phyloP scores from a whole-genome alignment of 176 grass and related monocot species.

The Rhynchospora pubera region DNA sequence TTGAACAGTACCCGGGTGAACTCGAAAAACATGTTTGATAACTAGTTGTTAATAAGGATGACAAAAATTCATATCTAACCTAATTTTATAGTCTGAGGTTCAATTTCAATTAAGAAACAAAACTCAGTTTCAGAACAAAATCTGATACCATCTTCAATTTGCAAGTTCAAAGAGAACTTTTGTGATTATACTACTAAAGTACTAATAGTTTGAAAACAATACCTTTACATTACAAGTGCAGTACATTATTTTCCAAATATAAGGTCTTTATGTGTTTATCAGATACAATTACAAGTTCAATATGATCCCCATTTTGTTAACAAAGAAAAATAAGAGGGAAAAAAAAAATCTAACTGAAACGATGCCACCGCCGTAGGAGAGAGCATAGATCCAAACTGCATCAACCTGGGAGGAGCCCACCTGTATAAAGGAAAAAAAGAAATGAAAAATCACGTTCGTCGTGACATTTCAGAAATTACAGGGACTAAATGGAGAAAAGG shows the following conservation, averaged over 20 bases:
- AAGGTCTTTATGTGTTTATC: neutral
- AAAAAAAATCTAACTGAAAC: slow-evolving; percentile 54
- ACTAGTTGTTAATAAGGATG: neutral
- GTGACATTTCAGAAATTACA: neutral
- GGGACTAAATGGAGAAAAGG: neutral
- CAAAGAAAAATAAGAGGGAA: neutral
- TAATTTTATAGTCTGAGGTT: neutral
- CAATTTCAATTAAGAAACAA: neutral
- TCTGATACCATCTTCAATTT: neutral
- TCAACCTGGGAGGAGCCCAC: slow-evolving; percentile 36
- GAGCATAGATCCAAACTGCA: slow-evolving; percentile 68
- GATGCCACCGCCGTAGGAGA: slow-evolving; percentile 91
- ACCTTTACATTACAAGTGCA: no score
- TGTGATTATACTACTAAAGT: neutral
- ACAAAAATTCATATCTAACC: neutral
- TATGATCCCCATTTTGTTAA: neutral
- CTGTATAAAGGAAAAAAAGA: slow-evolving; percentile 3
- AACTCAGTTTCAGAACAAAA: neutral
- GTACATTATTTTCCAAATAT: neutral
- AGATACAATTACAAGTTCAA: neutral
- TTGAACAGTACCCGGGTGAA: neutral
- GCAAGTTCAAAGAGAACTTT: neutral
- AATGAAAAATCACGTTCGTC: neutral
- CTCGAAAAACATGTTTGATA: neutral
- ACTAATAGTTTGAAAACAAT: neutral